Evolutionary conservation across 495 filamentous ascomycete genomes (phyloP), one percentile per base, ranked within the genome.

Genomic region (Aspergillus bridgeri): DNA sequence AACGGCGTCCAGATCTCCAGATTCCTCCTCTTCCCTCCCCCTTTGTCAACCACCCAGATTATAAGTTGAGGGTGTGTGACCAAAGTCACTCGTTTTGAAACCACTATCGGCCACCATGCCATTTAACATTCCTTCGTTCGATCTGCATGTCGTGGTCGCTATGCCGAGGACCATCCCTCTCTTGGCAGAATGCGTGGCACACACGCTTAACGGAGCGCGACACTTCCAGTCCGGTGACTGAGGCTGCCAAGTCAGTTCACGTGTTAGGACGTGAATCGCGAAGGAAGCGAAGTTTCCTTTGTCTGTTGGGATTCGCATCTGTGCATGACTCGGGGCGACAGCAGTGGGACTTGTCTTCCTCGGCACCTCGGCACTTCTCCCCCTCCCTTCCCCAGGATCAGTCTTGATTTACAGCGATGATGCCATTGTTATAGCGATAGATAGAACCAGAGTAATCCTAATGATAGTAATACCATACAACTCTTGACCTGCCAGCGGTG

Each of bases 131-230:
- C 33, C 33, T 15, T 38, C 33, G 13, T 38, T 38, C 8, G 57
- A 60, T 55, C 57, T 55, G 51, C 51, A 27, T 33, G 6, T 29
- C 27, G 27, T 9, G 11, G 27, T 29, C 27, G 27, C 11, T 38
- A 13, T 38, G 33, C 33, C 9, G 33, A 38, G 33, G 33, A 38
- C 17, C 33, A 38, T 38, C 33, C 33, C 33, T 38, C 6, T 13
- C 33, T 38, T 38, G 33, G 33, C 6, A 38, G 33, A 38, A 13
- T 13, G 29, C 29, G 33, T 38, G 33, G 11, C 33, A 38, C 6
- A 29, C 27, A 38, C 33, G 13, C 33, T 38, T 13, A 38, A 38
- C 33, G 33, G 33, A 38, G 13, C 33, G 33, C 17, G 33, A 38
- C 33, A 38, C 33, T 13, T 38, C 33, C 33, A 38, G 33, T 38